Base-by-base conservation (phyloP, 2,329 filamentous ascomycete genomes). In the Clonostachys solani region DNA sequence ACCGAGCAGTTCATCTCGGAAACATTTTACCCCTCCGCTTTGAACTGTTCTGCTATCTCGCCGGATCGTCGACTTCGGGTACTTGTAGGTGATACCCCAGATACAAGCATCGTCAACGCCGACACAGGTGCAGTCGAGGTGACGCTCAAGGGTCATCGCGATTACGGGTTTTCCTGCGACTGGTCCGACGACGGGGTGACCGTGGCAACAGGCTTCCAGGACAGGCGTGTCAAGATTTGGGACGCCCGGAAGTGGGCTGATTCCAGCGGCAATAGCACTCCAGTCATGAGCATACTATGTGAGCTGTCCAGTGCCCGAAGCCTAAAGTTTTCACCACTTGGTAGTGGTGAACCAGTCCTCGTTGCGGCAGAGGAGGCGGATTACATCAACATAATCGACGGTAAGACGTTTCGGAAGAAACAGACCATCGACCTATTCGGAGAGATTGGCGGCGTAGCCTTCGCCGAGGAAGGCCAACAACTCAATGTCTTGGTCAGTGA, bases 181-280 rank as follows among this genome's bases (percentile, higher is more conserved):
- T 92, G 88, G 88, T 84, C 87, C 16, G 82, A 86, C 46, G 84
- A 92, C 59, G 87, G 87, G 33, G 83, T 83, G 68, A 85, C 83
- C 12, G 77, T 92, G 17, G 88, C 88, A 12, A 92, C 88, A 0
- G 87, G 84, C 18, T 86, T 85, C 51, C 87, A 92, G 63, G 88
- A 92, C 62, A 84, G 78, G 60, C 77, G 75, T 29, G 75, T 92
- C 54, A 81, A 83, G 52, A 81, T 92, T 43, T 92, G 86, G 83
- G 88, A 92, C 60, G 84, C 87, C 8, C 78, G 88, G 9, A 81
- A 78, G 46, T 89, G 86, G 84, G 74, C 67, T 41, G 68, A 75
- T 47, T 74, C 75, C 9, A 67, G 75, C 5, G 80, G 80, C 6
- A 47, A 59, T 18, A 66, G 71, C 44, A 65, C 54, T 3, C 72